These are phyloP conservation scores for Bremia lactucae DNA, from an alignment of 352 stramenopile genomes.

Conservation along the genomic window DNA sequence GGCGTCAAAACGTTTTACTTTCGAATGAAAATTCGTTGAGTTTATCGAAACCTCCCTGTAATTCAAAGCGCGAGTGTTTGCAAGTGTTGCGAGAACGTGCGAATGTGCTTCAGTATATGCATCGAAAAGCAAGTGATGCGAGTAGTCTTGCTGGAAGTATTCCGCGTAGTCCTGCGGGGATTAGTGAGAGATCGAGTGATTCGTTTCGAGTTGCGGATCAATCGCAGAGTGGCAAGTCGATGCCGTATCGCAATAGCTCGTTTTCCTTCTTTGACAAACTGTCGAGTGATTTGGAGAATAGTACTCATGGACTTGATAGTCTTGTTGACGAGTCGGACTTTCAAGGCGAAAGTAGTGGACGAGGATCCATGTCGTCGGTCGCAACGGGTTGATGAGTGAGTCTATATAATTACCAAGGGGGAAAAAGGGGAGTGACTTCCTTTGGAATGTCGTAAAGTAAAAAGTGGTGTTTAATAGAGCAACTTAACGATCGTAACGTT, in stretches of 20 bases:
- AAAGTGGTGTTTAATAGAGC: conserved; percentile 18
- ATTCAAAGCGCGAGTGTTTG: conserved; percentile 36
- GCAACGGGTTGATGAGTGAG: conserved; percentile 13
- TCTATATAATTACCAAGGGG: conserved; percentile 18
- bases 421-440: too few species aligned
- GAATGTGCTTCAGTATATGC: conserved; percentile 81
- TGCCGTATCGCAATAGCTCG: conserved; percentile 53
- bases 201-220: conserved; percentile 47
- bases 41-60: conserved; percentile 13
- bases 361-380: conserved; percentile 19
- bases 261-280: conserved; percentile 86
- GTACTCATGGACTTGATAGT: conserved; percentile 39
- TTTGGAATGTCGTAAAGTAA: conserved; percentile 25
- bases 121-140: conserved; percentile 73
- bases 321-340: conserved; percentile 30
- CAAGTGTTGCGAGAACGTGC: conserved; percentile 70
- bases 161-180: conserved; percentile 38
- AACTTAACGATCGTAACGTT: conserved; percentile 6
- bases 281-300: conserved; percentile 56
- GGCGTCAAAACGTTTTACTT: conserved; percentile 36
- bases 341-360: conserved; percentile 14
- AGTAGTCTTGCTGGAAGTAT: conserved; percentile 62
- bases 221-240: conserved; percentile 36
- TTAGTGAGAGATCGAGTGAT: conserved; percentile 65
- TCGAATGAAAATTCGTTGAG: conserved; percentile 6